Percentiles rank a stretch among this genome's conserved stretches.
Conservation (phyloP, 176 grass and related monocot genomes). For the Chrysopogon serrulatus region DNA sequence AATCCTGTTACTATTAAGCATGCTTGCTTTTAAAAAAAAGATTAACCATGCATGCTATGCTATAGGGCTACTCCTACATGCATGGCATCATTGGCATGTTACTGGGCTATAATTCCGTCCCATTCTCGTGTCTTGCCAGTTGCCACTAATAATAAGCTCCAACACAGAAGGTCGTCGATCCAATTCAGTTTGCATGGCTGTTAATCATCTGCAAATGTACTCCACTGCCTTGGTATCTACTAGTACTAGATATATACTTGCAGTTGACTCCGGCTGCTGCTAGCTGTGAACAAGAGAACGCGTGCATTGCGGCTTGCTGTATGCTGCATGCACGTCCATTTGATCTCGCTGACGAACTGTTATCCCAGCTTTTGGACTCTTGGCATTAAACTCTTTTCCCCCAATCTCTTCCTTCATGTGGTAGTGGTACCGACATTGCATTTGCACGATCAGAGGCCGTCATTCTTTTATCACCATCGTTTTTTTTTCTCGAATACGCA, state of each 20-base stretch:
- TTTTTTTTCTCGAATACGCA: too few relatives aligned
- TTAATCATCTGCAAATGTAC: neutral
- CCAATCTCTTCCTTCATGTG: neutral
- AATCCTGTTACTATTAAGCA: neutral
- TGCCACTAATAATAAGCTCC: neutral
- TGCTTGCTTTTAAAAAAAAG: too few relatives aligned
- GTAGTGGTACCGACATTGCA: neutral
- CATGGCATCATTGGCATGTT: neutral
- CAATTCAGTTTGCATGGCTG: neutral
- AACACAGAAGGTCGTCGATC: neutral
- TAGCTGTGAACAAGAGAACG: neutral
- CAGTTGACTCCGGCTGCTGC: neutral
- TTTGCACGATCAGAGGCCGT: neutral
- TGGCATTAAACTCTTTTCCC: neutral
- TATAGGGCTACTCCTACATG: too few relatives aligned
- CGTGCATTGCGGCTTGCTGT: neutral
- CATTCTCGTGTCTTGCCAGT: neutral
- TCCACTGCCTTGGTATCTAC: neutral
- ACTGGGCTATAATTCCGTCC: neutral
- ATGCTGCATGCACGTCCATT: neutral
- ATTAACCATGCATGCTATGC: neutral
- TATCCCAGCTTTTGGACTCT: constrained; percentile 5
- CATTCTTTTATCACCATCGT: neutral
- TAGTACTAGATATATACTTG: neutral
- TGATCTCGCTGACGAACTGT: constrained; percentile 27